Evolutionary conservation across 495 filamentous ascomycete species (phyloP).

Genomic region (Aspergillus steynii): DNA sequence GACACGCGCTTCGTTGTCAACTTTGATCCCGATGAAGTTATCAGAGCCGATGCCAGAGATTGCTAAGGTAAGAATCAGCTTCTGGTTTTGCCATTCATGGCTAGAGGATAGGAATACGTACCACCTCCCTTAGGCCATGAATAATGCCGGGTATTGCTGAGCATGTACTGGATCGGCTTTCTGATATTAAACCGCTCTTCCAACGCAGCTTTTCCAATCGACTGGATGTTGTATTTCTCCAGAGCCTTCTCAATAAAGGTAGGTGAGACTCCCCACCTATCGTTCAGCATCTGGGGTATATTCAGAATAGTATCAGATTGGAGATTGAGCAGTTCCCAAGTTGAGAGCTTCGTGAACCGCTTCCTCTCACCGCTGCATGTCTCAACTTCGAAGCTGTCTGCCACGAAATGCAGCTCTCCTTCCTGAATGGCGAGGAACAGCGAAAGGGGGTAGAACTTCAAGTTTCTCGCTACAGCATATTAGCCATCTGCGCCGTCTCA

Average conservation of each 20-base stretch:
- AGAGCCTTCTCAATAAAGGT: constrained; percentile 30
- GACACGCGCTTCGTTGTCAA: constrained; percentile 37
- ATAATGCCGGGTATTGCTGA: constrained; percentile 42
- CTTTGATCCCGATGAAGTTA: constrained; percentile 33
- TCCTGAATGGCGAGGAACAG: constrained; percentile 36
- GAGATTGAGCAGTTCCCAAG: constrained; percentile 50
- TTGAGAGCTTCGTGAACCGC: constrained; percentile 33
- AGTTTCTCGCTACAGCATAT: constrained; percentile 35
- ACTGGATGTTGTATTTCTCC: constrained; percentile 38
- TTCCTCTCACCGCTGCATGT: constrained; percentile 36
- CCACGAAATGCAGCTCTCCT: constrained; percentile 31
- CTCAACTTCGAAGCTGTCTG: constrained; percentile 31
- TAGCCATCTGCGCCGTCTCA: no score
- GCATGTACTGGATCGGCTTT: constrained; percentile 30
- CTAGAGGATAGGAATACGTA: constrained; percentile 16
- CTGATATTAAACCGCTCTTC: constrained; percentile 27
- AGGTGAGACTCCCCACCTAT: constrained; percentile 34
- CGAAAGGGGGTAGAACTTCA: constrained; percentile 51
- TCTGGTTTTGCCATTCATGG: background rate
- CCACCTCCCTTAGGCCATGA: constrained; percentile 49
- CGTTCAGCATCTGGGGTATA: constrained; percentile 34
- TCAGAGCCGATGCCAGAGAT: constrained; percentile 44
- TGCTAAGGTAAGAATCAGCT: constrained; percentile 22
- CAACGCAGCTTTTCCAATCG: constrained; percentile 30
- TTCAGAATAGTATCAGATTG: constrained; percentile 35